A percentile compares a stretch with the other conserved stretches of the same genome.
Evolutionary conservation across 345 rosid species (phyloP).

Genomic region (Kandelia obovata): DNA sequence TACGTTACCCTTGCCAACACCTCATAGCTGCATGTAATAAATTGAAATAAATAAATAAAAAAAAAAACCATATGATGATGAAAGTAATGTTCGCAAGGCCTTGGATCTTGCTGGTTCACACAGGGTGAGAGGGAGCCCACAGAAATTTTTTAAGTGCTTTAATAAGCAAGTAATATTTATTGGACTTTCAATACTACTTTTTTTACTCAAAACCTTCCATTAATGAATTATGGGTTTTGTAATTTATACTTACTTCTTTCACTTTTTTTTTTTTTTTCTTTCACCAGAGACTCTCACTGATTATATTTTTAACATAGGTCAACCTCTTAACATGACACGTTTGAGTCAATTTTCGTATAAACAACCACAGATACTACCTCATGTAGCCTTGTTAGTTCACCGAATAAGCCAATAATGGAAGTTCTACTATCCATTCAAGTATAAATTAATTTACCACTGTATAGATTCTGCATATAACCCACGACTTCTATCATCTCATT

Average conservation of each 20-base stretch:
- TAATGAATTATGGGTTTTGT: too few relatives aligned
- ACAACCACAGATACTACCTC: conserved; percentile 12
- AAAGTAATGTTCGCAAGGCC: too few relatives aligned
- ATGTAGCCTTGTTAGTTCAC: conserved; percentile 13
- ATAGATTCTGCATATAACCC: background rate
- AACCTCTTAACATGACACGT: background rate
- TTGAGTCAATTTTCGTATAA: background rate
- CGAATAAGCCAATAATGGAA: background rate
- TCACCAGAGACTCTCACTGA: too few relatives aligned
- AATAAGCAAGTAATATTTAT: too few relatives aligned
- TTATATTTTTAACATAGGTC: background rate
- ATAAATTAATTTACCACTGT: conserved; percentile 7
- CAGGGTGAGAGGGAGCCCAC: too few relatives aligned
- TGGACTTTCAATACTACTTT: too few relatives aligned
- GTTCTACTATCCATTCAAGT: background rate
- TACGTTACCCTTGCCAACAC: background rate
- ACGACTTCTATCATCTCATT: background rate
- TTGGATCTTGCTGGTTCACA: too few relatives aligned
- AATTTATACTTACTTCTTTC: background rate
- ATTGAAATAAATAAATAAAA: background rate
- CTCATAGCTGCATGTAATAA: background rate
- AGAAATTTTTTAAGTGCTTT: too few relatives aligned
- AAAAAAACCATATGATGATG: too few relatives aligned
- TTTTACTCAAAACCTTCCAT: too few relatives aligned
- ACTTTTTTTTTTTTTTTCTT: too few relatives aligned